Evolutionary conservation across 768 basidiomycete species (phyloP).

Genomic region (Termitomyces heimii): DNA sequence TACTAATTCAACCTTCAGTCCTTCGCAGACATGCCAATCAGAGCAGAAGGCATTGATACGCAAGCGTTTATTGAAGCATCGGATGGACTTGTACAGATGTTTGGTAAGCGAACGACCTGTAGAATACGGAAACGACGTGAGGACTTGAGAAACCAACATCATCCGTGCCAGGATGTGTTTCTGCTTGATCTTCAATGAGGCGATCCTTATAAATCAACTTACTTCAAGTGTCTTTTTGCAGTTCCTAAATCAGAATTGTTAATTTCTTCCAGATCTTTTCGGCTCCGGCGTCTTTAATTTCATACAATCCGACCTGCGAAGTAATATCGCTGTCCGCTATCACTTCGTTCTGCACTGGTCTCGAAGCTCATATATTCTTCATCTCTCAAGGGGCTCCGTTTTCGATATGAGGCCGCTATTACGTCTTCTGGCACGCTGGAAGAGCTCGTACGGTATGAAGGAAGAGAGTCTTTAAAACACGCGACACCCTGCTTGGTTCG

Average conservation of each 20-base stretch:
- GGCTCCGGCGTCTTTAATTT: slow-evolving; percentile 69
- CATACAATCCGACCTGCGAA: slow-evolving; percentile 64
- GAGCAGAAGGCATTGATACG: slow-evolving; percentile 76
- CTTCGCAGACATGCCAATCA: slow-evolving; percentile 77
- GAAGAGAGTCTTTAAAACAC: slow-evolving; percentile 32
- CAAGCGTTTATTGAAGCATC: slow-evolving; percentile 78
- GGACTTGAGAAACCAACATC: slow-evolving; percentile 3
- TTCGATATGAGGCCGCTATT: slow-evolving; percentile 37
- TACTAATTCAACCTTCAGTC: slow-evolving; percentile 43
- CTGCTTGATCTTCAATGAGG: background rate
- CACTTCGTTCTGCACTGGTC: background rate
- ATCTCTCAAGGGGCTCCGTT: slow-evolving; percentile 55
- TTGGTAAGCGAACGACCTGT: slow-evolving; percentile 53
- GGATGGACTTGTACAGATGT: slow-evolving; percentile 75
- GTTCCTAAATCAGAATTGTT: background rate
- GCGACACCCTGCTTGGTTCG: slow-evolving; percentile 61
- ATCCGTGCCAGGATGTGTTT: background rate
- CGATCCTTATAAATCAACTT: background rate
- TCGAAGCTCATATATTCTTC: background rate
- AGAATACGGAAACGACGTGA: slow-evolving; percentile 9
- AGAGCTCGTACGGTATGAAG: slow-evolving; percentile 49
- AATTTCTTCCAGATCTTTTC: slow-evolving; percentile 45
- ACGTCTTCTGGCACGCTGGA: slow-evolving; percentile 52
- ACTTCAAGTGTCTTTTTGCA: background rate
- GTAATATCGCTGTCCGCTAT: slow-evolving; percentile 53